Conservation (phyloP, 768 basidiomycete genomes). For the Pleurotus djamor region DNA sequence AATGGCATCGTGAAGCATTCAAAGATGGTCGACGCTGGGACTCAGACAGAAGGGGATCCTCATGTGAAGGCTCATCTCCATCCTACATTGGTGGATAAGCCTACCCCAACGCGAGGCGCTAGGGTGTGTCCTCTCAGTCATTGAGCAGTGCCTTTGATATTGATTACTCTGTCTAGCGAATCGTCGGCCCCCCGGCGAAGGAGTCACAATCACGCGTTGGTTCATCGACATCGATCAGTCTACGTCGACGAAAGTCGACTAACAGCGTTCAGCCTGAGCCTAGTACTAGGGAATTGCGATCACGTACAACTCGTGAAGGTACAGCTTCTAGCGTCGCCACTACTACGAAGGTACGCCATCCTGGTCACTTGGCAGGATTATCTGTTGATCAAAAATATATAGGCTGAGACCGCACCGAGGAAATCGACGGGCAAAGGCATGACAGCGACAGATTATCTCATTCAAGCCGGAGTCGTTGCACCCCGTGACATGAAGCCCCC, state of each 20-base stretch:
- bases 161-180: background rate
- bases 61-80: background rate
- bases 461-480: background rate
- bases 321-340: slow-evolving; percentile 34
- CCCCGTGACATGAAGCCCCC: slow-evolving; percentile 5
- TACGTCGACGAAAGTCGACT: slow-evolving; percentile 32
- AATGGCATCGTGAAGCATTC: background rate
- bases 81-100: background rate
- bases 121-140: background rate
- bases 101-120: background rate
- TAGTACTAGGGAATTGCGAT: slow-evolving; percentile 42
- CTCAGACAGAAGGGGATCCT: slow-evolving; percentile 26
- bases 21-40: slow-evolving; percentile 11
- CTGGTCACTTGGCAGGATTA: background rate
- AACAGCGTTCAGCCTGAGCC: slow-evolving; percentile 27
- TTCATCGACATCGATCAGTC: slow-evolving; percentile 32
- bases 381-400: too few species aligned
- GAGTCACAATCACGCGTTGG: slow-evolving; percentile 22
- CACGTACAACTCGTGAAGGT: slow-evolving; percentile 40
- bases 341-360: slow-evolving; percentile 31
- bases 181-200: slow-evolving; percentile 15
- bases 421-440: background rate
- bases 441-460: background rate
- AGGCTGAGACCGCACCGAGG: background rate
- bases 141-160: background rate